These are phyloP conservation scores for Penicillium coffeae DNA, from an alignment of 495 filamentous ascomycete genomes.

Conservation along the genomic window DNA sequence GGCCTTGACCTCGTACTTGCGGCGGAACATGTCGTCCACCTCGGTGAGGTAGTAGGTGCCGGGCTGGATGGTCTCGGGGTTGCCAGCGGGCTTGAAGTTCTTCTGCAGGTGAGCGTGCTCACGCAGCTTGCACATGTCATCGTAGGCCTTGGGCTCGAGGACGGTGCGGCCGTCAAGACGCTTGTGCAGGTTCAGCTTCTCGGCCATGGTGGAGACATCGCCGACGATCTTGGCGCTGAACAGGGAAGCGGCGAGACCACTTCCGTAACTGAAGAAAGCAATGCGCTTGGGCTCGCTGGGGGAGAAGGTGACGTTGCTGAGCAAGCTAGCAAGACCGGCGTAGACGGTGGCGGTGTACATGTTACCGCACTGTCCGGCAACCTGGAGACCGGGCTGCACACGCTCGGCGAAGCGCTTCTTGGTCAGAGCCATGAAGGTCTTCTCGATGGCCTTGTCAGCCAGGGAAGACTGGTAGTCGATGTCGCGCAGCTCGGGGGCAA, in stretches of 20 bases:
- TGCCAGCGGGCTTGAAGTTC: conserved; percentile 75
- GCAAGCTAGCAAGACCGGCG: conserved; percentile 71
- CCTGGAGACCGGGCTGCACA: conserved; percentile 77
- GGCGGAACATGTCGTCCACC: conserved; percentile 93
- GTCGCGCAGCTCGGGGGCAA: conserved; percentile 79
- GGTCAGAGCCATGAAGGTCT: conserved; percentile 89
- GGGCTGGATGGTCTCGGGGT: conserved; percentile 66
- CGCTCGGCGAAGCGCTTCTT: conserved; percentile 95
- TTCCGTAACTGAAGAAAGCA: conserved; percentile 92
- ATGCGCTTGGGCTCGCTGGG: conserved; percentile 79
- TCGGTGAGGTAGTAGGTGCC: conserved; percentile 87
- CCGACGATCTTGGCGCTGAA: conserved; percentile 84
- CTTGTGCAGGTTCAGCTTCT: conserved; percentile 76
- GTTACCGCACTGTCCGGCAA: conserved; percentile 94
- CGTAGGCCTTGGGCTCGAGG: conserved; percentile 81
- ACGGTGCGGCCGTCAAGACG: conserved; percentile 66
- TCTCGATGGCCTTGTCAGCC: conserved; percentile 91
- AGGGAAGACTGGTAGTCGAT: conserved; percentile 82
- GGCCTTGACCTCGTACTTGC: conserved; percentile 81
- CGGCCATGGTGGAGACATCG: conserved; percentile 67
- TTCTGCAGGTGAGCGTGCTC: conserved; percentile 95
- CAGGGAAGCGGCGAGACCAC: conserved; percentile 83
- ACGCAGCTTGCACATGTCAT: conserved; percentile 91
- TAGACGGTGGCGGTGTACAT: conserved; percentile 98
- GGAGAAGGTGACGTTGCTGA: conserved; percentile 68